A percentile compares a stretch with the other conserved stretches of the same genome.
Evolutionary conservation across 345 rosid species (phyloP).

Genomic region (Draba incana): DNA sequence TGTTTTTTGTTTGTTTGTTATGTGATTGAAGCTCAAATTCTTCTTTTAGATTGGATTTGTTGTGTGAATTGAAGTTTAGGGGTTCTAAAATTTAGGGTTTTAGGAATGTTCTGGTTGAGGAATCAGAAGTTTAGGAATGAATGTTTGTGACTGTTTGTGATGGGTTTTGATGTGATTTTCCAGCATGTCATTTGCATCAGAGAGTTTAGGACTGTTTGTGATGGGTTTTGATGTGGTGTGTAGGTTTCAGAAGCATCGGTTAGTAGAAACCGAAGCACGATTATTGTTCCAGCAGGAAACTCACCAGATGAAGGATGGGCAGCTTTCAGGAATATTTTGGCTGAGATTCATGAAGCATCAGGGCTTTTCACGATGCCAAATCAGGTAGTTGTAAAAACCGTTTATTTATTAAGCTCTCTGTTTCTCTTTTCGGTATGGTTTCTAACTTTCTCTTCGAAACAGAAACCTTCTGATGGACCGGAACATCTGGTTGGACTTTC

Average conservation of each 20-base stretch:
- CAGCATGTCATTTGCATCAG: no score
- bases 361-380: constrained; percentile 67
- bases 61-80: constrained; percentile 8
- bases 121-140: constrained; percentile 6
- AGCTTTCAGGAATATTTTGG: constrained; percentile 89
- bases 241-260: constrained; percentile 98
- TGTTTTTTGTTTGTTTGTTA: no score
- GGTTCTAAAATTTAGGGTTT: neutral
- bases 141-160: neutral
- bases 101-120: no score
- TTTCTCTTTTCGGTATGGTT: constrained; percentile 25
- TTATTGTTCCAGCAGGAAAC: constrained; percentile 93
- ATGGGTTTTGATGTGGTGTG: neutral
- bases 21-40: neutral
- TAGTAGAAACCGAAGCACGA: constrained; percentile 93
- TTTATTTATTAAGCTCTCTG: neutral
- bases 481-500: constrained; percentile 88
- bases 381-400: constrained; percentile 53
- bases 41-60: neutral
- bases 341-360: constrained; percentile 87
- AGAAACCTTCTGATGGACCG: constrained; percentile 73
- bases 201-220: neutral
- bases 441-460: constrained; percentile 32
- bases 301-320: constrained; percentile 95
- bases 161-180: neutral